These are phyloP conservation scores for Alternaria dauci DNA, from an alignment of 2,329 filamentous ascomycete genomes.

Conservation along the genomic window DNA sequence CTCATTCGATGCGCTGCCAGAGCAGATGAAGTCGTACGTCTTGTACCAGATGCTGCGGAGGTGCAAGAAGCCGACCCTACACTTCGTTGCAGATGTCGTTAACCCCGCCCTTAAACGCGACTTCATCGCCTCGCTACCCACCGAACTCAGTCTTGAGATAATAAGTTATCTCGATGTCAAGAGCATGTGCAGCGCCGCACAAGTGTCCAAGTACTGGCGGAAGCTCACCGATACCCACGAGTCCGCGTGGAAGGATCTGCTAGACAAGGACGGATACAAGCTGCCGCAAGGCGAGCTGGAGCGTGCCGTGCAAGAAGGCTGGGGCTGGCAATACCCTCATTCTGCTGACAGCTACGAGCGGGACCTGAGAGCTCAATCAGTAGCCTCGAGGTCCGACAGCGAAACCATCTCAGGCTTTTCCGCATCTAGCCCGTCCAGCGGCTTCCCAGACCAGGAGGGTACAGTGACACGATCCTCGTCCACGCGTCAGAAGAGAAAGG, in stretches of 20 bases:
- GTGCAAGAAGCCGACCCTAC: constrained; percentile 86
- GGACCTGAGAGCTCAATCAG: constrained; percentile 71
- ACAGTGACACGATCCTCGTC: constrained; percentile 42
- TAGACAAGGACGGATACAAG: constrained; percentile 82
- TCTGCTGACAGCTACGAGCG: constrained; percentile 78
- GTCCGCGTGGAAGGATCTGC: constrained; percentile 91
- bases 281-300: constrained; percentile 84
- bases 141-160: constrained; percentile 87
- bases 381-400: constrained; percentile 51
- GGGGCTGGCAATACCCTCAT: constrained; percentile 94
- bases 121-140: constrained; percentile 82
- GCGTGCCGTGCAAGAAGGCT: constrained; percentile 86
- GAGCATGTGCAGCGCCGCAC: constrained; percentile 87
- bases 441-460: constrained; percentile 37
- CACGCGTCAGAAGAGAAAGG: constrained; percentile 52
- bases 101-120: constrained; percentile 96
- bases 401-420: constrained; percentile 42
- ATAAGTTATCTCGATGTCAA: constrained; percentile 84
- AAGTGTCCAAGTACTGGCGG: constrained; percentile 94
- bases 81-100: constrained; percentile 87
- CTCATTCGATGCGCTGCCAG: constrained; percentile 88
- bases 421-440: constrained; percentile 24
- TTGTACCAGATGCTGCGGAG: constrained; percentile 95
- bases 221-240: constrained; percentile 91
- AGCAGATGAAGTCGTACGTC: constrained; percentile 91